Evolutionary conservation across 495 filamentous ascomycete species (phyloP), one percentile per base, ranked within the genome.

Genomic region (Daldinia grandis): DNA sequence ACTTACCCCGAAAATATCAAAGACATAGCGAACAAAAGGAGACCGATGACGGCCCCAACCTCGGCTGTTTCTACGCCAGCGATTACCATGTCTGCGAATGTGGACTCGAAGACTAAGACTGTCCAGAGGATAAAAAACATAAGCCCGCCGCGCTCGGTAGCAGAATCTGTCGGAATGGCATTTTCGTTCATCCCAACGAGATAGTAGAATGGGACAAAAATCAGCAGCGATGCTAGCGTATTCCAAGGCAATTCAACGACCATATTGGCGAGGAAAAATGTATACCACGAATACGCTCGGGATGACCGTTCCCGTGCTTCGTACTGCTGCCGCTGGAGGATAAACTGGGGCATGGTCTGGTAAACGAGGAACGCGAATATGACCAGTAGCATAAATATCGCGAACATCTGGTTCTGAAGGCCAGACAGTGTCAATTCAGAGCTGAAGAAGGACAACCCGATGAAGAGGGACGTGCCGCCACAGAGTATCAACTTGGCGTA

Each of bases 311-410:
- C 94, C 7, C 93, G 91, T 12, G 87, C 89, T 76, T 97, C 93
- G 77, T 93, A 97, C 1, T 95, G 81, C 0, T 86, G 79, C 37
- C 94, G 90, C 74, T 94, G 91, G 9, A 85, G 85, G 56, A 91
- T 86, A 74, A 96, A 94, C 68, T 91, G 85, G 0, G 92, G 93
- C 90, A 95, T 95, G 68, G 90, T 92, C 72, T 96, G 93, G 66
- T 93, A 86, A 9, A 89, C 86, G 17, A 94, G 78, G 65, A 90
- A 87, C 47, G 87, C 87, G 76, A 95, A 91, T 64, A 96, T 88
- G 30, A 86, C 89, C 50, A 93, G 79, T 4, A 97, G 77, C 85
- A 93, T 88, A 81, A 97, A 97, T 70, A 96, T 88, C 72, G 87
- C 82, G 76, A 95, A 95, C 82, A 95, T 90, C 72, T 93, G 90